phyloP scores from a whole-genome alignment of 306 rosid species.

The Corylus avellana region DNA sequence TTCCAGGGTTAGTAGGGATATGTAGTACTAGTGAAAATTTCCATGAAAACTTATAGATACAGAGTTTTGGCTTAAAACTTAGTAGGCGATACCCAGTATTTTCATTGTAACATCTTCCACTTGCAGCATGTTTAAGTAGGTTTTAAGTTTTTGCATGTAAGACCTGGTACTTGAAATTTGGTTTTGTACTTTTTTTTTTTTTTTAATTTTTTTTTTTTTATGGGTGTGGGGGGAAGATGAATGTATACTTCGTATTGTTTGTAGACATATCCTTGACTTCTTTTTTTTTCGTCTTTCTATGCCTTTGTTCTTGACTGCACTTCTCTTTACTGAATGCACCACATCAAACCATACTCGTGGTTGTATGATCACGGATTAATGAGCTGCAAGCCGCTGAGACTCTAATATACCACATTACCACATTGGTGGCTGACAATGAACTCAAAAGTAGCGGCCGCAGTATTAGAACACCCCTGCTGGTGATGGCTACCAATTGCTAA shows the following conservation, averaged over 20 bases:
- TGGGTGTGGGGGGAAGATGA: too few species aligned
- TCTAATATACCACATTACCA: neutral
- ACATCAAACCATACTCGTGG: neutral
- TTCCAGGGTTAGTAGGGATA: neutral
- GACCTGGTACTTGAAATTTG: slow-evolving; percentile 2
- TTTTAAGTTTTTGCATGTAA: neutral
- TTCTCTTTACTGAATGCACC: neutral
- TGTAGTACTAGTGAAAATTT: neutral
- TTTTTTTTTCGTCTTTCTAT: neutral
- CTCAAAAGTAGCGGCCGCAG: neutral
- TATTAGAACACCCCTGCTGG: neutral
- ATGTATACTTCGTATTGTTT: neutral
- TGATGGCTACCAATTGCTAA: neutral
- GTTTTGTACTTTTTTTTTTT: neutral
- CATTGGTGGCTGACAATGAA: neutral
- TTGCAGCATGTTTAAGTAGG: neutral
- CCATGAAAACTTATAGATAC: neutral
- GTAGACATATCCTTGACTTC: neutral
- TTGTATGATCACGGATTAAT: neutral
- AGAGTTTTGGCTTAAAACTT: neutral
- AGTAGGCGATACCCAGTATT: neutral
- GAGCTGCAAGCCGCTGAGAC: neutral
- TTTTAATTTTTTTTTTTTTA: too few species aligned
- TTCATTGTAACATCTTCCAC: neutral
- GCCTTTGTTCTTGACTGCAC: neutral